Conservation (phyloP, 257 asterid species). For the Fraxinus cuspidata region DNA sequence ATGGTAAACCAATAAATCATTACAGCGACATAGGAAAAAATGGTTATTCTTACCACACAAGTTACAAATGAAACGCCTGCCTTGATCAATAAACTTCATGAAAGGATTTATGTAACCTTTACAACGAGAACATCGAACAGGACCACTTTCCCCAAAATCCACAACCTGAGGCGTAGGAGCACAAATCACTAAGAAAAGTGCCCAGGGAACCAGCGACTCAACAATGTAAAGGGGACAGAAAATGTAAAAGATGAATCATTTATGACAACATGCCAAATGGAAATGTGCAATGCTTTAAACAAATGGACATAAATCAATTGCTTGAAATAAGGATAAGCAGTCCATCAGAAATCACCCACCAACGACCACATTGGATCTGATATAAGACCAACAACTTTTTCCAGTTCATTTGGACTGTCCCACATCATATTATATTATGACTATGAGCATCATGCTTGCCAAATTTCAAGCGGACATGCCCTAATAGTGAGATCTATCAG, state of each 20-base stretch:
- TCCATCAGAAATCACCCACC: not conserved
- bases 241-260: not conserved
- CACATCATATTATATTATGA: not conserved
- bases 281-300: not conserved
- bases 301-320: not conserved
- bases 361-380: not conserved
- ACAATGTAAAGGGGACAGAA: not conserved
- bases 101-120: slow-evolving; percentile 97
- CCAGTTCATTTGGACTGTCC: not conserved
- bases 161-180: slow-evolving; percentile 58
- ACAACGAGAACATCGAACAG: slow-evolving; percentile 98
- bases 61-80: slow-evolving; percentile 92
- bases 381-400: not conserved
- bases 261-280: not conserved
- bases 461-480: slow-evolving; percentile 10
- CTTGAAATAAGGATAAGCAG: not conserved
- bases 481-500: not conserved
- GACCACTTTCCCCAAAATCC: slow-evolving; percentile 98
- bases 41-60: slow-evolving; percentile 73
- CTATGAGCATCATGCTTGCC: not conserved
- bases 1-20: not conserved
- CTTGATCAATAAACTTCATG: slow-evolving; percentile 94
- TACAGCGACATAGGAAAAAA: slow-evolving; percentile 3
- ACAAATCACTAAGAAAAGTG: slow-evolving; percentile 11
- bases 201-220: not conserved